phyloP scores from a whole-genome alignment of 202 grass and related monocot genomes.

The Musa balbisiana region DNA sequence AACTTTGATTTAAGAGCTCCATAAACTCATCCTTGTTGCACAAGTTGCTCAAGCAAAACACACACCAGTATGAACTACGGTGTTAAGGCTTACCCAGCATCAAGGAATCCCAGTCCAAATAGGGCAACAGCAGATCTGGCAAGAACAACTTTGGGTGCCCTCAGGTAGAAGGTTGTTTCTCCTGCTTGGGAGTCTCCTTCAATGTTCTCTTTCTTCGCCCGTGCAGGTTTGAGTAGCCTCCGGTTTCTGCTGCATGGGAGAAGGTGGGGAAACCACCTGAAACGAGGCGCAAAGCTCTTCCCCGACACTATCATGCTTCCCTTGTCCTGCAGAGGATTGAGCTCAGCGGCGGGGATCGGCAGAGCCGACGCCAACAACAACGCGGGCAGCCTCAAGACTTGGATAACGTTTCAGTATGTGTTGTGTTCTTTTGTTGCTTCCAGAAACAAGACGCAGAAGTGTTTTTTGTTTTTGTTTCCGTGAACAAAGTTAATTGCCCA shows the following conservation, averaged over 20 bases:
- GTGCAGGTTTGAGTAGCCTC: constrained; percentile 3
- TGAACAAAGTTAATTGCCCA: too few relatives aligned
- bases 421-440: too few relatives aligned
- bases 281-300: constrained; percentile 14
- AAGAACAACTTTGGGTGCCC: constrained; percentile 33
- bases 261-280: not conserved
- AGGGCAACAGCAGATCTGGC: constrained; percentile 42
- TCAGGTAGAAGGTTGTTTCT: constrained; percentile 12
- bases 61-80: not conserved
- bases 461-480: too few relatives aligned
- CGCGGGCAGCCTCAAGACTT: too few relatives aligned
- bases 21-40: not conserved
- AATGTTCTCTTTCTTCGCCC: constrained; percentile 27
- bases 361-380: too few relatives aligned
- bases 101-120: constrained; percentile 77
- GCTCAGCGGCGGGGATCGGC: not conserved
- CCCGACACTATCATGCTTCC: constrained; percentile 11
- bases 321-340: too few relatives aligned
- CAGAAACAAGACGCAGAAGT: too few relatives aligned
- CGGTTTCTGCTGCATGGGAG: constrained; percentile 11
- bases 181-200: constrained; percentile 1
- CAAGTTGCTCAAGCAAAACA: not conserved
- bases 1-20: not conserved
- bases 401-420: too few relatives aligned
- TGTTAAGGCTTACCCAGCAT: constrained; percentile 53